Conservation (phyloP, 2,329 filamentous ascomycete species). For the Kalaharituber pfeilii region DNA sequence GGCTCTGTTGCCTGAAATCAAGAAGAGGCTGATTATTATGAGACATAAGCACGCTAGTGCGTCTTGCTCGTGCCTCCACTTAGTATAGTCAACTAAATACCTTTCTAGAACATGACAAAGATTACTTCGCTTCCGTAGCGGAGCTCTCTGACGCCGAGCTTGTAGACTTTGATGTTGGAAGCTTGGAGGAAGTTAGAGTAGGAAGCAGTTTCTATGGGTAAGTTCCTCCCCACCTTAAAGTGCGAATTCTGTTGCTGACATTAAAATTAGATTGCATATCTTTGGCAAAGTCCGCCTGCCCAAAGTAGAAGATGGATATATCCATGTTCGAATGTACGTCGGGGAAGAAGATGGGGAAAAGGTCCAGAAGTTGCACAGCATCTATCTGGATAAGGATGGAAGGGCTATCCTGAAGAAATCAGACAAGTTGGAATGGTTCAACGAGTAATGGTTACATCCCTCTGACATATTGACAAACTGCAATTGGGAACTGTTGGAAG, state of each 20-base stretch:
- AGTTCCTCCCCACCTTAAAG: background rate
- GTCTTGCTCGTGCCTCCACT: background rate
- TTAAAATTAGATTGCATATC: constrained; percentile 10
- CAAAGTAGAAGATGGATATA: constrained; percentile 13
- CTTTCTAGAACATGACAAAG: constrained; percentile 24
- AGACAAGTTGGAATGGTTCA: constrained; percentile 14
- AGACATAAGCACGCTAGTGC: constrained; percentile 25
- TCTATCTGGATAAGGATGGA: constrained; percentile 4
- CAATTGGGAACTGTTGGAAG: too few species aligned
- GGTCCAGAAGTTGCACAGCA: constrained; percentile 6
- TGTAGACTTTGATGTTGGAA: constrained; percentile 22
- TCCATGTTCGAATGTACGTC: constrained; percentile 11
- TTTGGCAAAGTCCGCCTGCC: constrained; percentile 10
- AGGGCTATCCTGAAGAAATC: constrained; percentile 9
- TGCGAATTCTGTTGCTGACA: background rate
- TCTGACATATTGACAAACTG: too few species aligned
- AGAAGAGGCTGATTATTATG: constrained; percentile 25
- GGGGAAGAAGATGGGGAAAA: constrained; percentile 7
- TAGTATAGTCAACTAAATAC: background rate
- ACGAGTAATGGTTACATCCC: constrained; percentile 10
- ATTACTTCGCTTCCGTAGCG: constrained; percentile 28
- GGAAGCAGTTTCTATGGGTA: constrained; percentile 7
- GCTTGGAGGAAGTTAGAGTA: constrained; percentile 10
- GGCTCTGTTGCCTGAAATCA: constrained; percentile 24
- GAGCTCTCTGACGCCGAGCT: constrained; percentile 28